Conservation (phyloP, 805 yeast genomes). For the Hanseniaspora taiwanica region DNA sequence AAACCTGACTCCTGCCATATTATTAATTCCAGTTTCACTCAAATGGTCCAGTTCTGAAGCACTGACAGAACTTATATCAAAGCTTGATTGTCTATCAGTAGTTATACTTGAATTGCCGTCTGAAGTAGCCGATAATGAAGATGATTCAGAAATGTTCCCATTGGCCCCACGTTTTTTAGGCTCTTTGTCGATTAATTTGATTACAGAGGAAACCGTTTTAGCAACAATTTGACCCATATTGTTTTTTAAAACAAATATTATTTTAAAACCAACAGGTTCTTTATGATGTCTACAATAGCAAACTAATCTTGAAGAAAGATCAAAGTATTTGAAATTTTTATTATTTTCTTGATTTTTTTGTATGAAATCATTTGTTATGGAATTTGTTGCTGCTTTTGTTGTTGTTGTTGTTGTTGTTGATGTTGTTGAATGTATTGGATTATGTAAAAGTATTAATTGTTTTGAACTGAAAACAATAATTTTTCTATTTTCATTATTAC, state of each 20-base stretch:
- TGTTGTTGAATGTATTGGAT: conserved; percentile 30
- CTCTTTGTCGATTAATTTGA: conserved; percentile 91
- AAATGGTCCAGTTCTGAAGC: too few relatives aligned
- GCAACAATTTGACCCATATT: conserved; percentile 52
- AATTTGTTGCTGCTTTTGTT: conserved; percentile 7
- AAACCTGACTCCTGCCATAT: background rate
- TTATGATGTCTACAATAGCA: conserved; percentile 95
- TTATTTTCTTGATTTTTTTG: conserved; percentile 11
- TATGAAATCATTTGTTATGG: too few relatives aligned
- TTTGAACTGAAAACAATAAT: conserved; percentile 87
- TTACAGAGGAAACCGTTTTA: conserved; percentile 53
- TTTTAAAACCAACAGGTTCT: conserved; percentile 72
- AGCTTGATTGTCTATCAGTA: conserved; percentile 5
- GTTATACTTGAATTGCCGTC: conserved; percentile 5
- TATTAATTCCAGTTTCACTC: background rate
- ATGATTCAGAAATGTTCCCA: conserved; percentile 3
- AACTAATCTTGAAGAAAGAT: conserved; percentile 62
- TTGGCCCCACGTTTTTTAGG: conserved; percentile 2
- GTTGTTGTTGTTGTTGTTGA: conserved; percentile 34
- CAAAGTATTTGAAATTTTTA: conserved; percentile 25
- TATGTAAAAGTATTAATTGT: conserved; percentile 49
- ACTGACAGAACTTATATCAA: too few relatives aligned
- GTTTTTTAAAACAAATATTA: conserved; percentile 56
- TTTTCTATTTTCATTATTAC: conserved; percentile 57
- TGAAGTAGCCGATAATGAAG: conserved; percentile 5